Evolutionary conservation across 2,329 filamentous ascomycete genomes (phyloP), one percentile per base, ranked within the genome.

Genomic region (Pyrenochaeta sp.): DNA sequence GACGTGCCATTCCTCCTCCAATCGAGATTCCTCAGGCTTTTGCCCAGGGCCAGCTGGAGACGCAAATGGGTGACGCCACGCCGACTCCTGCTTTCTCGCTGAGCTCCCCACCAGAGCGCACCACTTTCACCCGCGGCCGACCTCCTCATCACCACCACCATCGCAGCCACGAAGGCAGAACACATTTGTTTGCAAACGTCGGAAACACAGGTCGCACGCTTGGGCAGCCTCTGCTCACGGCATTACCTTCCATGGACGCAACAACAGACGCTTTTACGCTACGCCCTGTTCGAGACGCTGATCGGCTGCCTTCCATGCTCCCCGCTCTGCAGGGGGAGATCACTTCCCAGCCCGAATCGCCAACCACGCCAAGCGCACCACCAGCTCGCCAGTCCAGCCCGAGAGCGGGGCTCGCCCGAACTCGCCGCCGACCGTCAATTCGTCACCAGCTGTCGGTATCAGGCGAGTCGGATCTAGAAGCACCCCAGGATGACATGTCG

Each of bases 361-460:
- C 69, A 35, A 69, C 85, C 18, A 74, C 78, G 35, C 74, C 61
- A 28, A 68, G 61, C 42, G 68, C 63, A 42, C 64, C 58, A 41
- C 56, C 50, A 23, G 60, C 48, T 23, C 63, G 58, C 29, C 68
- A 66, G 44, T 65, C 61, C 20, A 75, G 71, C 44, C 71, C 72
- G 18, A 63, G 69, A 44, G 61, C 68, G 29, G 79, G 79, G 2
- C 77, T 81, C 3, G 74, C 77, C 4, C 74, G 74, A 30, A 76
- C 82, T 13, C 81, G 87, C 37, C 81, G 89, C 60, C 83, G 92
- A 23, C 90, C 91, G 22, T 91, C 90, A 0, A 94, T 96, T 58
- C 85, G 90, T 45, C 93, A 96, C 63, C 91, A 96, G 64, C 84
- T 88, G 51, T 96, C 93, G 13, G 81, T 81, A 35, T 94, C 89